Evolutionary conservation across 2,329 filamentous ascomycete species (phyloP).

Genomic region (Alternaria sp.): DNA sequence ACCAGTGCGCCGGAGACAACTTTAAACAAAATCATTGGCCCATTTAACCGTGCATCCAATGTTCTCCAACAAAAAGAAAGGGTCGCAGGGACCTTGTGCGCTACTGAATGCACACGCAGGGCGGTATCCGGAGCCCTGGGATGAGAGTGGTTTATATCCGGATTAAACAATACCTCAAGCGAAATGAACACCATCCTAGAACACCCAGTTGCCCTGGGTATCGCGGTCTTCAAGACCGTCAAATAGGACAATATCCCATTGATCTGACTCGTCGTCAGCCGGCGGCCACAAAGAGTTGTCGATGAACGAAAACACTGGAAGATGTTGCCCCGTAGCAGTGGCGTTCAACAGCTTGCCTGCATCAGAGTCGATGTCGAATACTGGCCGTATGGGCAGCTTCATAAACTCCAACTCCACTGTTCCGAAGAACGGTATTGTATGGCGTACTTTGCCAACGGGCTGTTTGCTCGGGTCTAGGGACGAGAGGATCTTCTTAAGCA

Average conservation of each 20-base stretch:
- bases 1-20: background rate
- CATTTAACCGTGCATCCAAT: background rate
- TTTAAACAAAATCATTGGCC: background rate
- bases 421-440: conserved; percentile 48
- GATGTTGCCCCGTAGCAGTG: conserved; percentile 30
- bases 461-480: conserved; percentile 42
- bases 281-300: conserved; percentile 45
- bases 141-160: background rate
- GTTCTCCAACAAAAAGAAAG: conserved; percentile 1
- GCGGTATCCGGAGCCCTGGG: background rate
- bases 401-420: conserved; percentile 42
- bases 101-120: conserved; percentile 11
- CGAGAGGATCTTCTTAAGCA: conserved; percentile 47
- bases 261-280: conserved; percentile 24
- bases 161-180: background rate
- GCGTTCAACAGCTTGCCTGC: conserved; percentile 38
- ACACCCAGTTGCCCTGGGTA: conserved; percentile 46
- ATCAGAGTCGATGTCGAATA: conserved; percentile 43
- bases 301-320: conserved; percentile 47
- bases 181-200: background rate
- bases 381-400: conserved; percentile 37
- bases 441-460: conserved; percentile 25
- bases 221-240: conserved; percentile 47
- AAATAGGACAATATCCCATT: conserved; percentile 49
- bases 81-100: background rate